A percentile compares a stretch with the other conserved stretches of the same genome.
phyloP scores from a whole-genome alignment of 1,284 basidiomycete species.

The Melampsora americana region DNA sequence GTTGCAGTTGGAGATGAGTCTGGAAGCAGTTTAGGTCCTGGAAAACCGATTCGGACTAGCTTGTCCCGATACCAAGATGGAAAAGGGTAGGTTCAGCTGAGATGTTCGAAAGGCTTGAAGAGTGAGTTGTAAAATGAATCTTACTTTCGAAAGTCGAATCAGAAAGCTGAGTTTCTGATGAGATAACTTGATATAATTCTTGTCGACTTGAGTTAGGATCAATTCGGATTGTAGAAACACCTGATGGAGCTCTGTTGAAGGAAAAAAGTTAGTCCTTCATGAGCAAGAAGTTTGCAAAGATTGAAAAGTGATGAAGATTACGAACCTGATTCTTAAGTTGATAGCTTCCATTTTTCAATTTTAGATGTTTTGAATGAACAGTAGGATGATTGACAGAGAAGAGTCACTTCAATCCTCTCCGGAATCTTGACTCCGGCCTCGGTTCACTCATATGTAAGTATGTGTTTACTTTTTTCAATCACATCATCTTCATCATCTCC shows the following conservation, averaged over 20 bases:
- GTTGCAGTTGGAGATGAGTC: conserved; percentile 69
- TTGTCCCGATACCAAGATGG: neutral
- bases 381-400: no score
- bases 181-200: conserved; percentile 17
- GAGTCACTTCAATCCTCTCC: no score
- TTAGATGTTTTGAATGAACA: no score
- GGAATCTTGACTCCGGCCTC: no score
- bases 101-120: neutral
- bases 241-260: conserved; percentile 13
- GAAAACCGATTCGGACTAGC: conserved; percentile 31
- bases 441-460: no score
- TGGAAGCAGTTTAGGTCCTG: conserved; percentile 65
- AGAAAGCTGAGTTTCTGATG: conserved; percentile 1
- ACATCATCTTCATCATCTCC: no score
- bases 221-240: conserved; percentile 18
- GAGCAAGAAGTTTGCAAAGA: neutral
- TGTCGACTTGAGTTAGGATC: conserved; percentile 5
- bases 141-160: conserved; percentile 12
- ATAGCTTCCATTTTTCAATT: neutral
- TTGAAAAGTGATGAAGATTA: neutral
- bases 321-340: conserved; percentile 7
- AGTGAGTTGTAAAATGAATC: neutral
- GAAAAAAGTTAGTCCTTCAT: neutral
- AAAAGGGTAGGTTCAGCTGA: neutral
- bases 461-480: no score